phyloP scores from a whole-genome alignment of 805 yeast genomes.

The Metschnikowia peoriensis region DNA sequence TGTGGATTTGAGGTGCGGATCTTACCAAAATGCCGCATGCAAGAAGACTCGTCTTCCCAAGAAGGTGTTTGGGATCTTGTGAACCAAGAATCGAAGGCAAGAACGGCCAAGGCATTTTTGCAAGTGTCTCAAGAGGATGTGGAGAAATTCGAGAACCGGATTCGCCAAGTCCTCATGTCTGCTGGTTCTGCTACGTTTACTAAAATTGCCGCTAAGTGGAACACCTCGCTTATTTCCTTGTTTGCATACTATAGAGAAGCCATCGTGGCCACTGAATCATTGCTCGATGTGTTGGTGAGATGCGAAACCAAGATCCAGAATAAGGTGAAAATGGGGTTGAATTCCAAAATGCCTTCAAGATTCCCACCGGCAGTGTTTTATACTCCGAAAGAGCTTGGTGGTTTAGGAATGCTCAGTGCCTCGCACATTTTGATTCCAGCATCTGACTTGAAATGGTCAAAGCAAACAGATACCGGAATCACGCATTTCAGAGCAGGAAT shows the following conservation, averaged over 20 bases:
- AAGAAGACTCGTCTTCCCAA: constrained; percentile 49
- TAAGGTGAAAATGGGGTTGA: constrained; percentile 88
- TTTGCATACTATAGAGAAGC: constrained; percentile 95
- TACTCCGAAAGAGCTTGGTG: constrained; percentile 96
- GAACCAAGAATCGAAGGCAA: constrained; percentile 67
- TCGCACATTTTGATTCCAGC: constrained; percentile 94
- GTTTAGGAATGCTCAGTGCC: constrained; percentile 96
- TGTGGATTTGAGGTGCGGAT: constrained; percentile 94
- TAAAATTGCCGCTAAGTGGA: constrained; percentile 94
- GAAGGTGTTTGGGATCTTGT: constrained; percentile 94
- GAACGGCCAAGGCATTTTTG: constrained; percentile 84
- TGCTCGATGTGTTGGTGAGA: constrained; percentile 80
- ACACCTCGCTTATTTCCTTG: constrained; percentile 80
- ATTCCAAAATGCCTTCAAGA: constrained; percentile 97
- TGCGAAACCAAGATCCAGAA: constrained; percentile 93
- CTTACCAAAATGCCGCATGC: constrained; percentile 65
- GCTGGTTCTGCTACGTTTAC: constrained; percentile 96
- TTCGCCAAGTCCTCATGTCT: constrained; percentile 88
- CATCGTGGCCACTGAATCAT: constrained; percentile 72
- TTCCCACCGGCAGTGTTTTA: constrained; percentile 99
- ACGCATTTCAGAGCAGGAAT: constrained; percentile 94
- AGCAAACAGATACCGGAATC: constrained; percentile 91
- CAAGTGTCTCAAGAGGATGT: constrained; percentile 82
- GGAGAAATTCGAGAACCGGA: constrained; percentile 74
- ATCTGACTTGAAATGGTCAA: constrained; percentile 86